Conservation (phyloP, 495 filamentous ascomycete species). For the Penicillium silybi region DNA sequence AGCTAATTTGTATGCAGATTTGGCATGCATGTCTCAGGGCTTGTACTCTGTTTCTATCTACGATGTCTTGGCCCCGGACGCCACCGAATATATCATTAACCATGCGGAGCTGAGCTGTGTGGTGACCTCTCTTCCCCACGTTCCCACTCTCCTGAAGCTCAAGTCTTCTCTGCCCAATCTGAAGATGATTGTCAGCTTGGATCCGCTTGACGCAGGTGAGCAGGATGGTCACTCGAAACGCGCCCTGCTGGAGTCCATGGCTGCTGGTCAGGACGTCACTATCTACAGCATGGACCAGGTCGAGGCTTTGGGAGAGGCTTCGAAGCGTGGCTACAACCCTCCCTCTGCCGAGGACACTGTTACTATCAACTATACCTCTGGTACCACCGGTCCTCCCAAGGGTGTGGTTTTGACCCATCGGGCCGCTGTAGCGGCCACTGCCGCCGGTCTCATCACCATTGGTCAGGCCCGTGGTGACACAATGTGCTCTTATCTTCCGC, state of each 20-base stretch:
- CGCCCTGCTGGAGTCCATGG: slow-evolving; percentile 69
- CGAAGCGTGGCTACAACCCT: slow-evolving; percentile 60
- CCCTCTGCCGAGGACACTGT: slow-evolving; percentile 73
- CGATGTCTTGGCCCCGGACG: slow-evolving; percentile 86
- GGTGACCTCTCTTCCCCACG: slow-evolving; percentile 75
- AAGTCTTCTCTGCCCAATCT: slow-evolving; percentile 72
- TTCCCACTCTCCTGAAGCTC: slow-evolving; percentile 81
- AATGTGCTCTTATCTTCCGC: slow-evolving; percentile 80
- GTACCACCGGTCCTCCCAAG: slow-evolving; percentile 92
- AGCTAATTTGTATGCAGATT: slow-evolving; percentile 51
- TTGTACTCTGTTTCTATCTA: slow-evolving; percentile 92
- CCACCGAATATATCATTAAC: slow-evolving; percentile 93
- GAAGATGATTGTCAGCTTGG: slow-evolving; percentile 86
- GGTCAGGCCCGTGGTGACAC: slow-evolving; percentile 52
- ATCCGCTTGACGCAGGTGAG: slow-evolving; percentile 82
- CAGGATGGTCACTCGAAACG: slow-evolving; percentile 72
- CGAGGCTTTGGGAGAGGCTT: slow-evolving; percentile 69
- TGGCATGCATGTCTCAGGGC: slow-evolving; percentile 84
- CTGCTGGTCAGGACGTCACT: slow-evolving; percentile 63
- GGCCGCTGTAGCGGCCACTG: slow-evolving; percentile 71
- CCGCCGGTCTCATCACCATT: slow-evolving; percentile 51
- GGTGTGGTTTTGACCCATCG: slow-evolving; percentile 84
- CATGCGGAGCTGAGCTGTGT: slow-evolving; percentile 75
- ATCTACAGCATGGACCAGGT: slow-evolving; percentile 75
- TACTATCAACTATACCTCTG: slow-evolving; percentile 97